Base-by-base conservation (phyloP, 1,139 yeast species). In the Suhomyces ambrosiae region DNA sequence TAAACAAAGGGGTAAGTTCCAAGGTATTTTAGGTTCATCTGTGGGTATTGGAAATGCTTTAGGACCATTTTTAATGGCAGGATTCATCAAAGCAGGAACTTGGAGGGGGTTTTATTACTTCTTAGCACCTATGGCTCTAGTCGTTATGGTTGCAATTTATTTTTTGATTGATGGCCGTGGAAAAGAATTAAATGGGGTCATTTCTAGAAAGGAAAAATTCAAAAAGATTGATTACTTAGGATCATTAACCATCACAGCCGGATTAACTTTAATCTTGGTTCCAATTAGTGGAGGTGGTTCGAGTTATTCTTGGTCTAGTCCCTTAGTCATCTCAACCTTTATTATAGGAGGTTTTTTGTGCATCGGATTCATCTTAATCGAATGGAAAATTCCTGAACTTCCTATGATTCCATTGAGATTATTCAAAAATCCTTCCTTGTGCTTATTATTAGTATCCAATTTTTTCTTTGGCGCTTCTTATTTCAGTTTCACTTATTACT, bases 51-150 rank as follows among this genome's bases (percentile, higher is more conserved):
- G 84, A 2, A 69, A 73, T 37, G 76, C 76, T 1, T 46, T 74
- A 10, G 85, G 84, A 0, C 85, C 85, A 0, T 68, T 79, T 37
- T 54, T 79, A 14, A 79, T 79, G 42, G 78, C 80, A 19, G 79
- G 74, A 0, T 72, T 78, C 41, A 68, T 75, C 4, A 52, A 63
- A 16, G 60, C 64, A 40, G 61, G 58, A 16, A 44, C 64, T 7
- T 79, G 85, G 85, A 65, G 79, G 46, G 63, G 69, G 35, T 68
- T 72, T 42, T 79, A 70, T 48, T 73, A 68, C 50, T 58, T 70
- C 39, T 52, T 71, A 45, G 71, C 74, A 11, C 79, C 80, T 0
- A 40, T 74, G n/a, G 61, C 70, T 3, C 44, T 63, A 2, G 35
- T 56, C 7, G 67, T 63, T 25, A 51, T 55, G 22, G 43, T 54